Evolutionary conservation across 2,329 filamentous ascomycete genomes (phyloP), one percentile per base, ranked within the genome.

Genomic region (Phoma herbarum): DNA sequence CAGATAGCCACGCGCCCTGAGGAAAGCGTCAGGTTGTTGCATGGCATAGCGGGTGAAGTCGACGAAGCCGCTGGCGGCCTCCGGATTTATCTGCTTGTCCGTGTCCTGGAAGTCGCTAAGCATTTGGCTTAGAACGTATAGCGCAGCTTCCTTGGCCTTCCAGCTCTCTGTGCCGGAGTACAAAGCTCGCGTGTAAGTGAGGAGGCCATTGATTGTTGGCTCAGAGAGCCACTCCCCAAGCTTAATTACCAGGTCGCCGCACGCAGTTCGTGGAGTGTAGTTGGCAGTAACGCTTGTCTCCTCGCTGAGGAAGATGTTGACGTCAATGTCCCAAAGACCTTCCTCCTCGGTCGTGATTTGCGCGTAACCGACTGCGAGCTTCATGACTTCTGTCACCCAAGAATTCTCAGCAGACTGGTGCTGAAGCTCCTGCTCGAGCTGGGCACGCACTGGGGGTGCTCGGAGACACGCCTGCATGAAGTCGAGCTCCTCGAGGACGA

Each of bases 251-350:
- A 99, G 82, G 75, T 98, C 95, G 47, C 93, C 93, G 63, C 92
- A 95, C 39, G 94, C 95, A 18, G 92, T 96, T 66, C 95, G 88
- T 14, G 95, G 91, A 0, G 95, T 97, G 79, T 98, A 99, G 77
- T 98, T 98, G 29, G 93, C 91, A 12, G 93, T 97, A 18, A 97
- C 90, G 2, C 93, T 94, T 2, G 92, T 94, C 79, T 98, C 94
- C 77, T 99, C 95, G 0, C 93, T 94, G 45, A 99, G 84, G 78
- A 96, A 99, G 2, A 99, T 85, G 58, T 96, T 98, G 66, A 96
- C 90, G 76, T 99, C 95, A 62, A 97, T 92, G 68, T 97, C 92
- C 95, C 95, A 99, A 10, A 99, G 80, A 8, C 91, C 92, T 78
- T 97, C 92, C 73, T 98, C 95, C 76, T 99, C 95, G 26, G 87